These are phyloP conservation scores for Camellia sinensis DNA, from an alignment of 148 eudicot species.

Conservation along the genomic window DNA sequence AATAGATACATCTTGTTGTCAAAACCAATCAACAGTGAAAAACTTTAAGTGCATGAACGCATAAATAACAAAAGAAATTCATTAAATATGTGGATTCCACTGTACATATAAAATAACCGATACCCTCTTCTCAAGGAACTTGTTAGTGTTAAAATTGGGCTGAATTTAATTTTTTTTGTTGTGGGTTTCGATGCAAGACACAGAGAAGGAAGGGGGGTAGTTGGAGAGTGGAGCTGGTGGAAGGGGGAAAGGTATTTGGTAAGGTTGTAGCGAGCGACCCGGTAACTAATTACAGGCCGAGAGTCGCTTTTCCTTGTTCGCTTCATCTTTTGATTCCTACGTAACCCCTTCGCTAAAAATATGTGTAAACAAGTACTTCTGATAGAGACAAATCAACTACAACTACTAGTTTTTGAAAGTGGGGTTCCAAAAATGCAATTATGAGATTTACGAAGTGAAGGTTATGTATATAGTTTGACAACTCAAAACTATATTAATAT, in stretches of 20 bases:
- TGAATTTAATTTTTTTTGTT: neutral
- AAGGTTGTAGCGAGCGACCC: slow-evolving; percentile 37
- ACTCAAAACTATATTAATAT: too few relatives aligned
- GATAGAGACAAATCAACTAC: slow-evolving; percentile 1
- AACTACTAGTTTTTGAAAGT: neutral
- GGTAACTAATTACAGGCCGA: slow-evolving; percentile 42
- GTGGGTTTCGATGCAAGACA: neutral
- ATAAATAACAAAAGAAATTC: too few relatives aligned
- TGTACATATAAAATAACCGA: neutral
- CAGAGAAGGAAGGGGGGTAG: neutral
- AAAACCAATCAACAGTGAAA: too few relatives aligned
- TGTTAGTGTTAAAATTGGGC: neutral
- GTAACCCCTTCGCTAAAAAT: slow-evolving; percentile 5
- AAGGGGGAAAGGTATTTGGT: slow-evolving; percentile 9
- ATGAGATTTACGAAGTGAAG: too few relatives aligned
- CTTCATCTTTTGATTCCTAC: slow-evolving; percentile 18
- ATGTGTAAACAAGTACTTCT: too few relatives aligned
- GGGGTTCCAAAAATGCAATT: too few relatives aligned
- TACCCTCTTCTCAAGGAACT: too few relatives aligned
- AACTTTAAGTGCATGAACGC: too few relatives aligned
- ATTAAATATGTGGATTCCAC: too few relatives aligned
- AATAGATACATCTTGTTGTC: too few relatives aligned
- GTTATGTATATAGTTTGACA: too few relatives aligned
- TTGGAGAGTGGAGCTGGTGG: slow-evolving; percentile 6
- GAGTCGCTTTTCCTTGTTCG: slow-evolving; percentile 36